phyloP scores from a whole-genome alignment of 176 grass and related monocot genomes.

The Musa schizocarpa region DNA sequence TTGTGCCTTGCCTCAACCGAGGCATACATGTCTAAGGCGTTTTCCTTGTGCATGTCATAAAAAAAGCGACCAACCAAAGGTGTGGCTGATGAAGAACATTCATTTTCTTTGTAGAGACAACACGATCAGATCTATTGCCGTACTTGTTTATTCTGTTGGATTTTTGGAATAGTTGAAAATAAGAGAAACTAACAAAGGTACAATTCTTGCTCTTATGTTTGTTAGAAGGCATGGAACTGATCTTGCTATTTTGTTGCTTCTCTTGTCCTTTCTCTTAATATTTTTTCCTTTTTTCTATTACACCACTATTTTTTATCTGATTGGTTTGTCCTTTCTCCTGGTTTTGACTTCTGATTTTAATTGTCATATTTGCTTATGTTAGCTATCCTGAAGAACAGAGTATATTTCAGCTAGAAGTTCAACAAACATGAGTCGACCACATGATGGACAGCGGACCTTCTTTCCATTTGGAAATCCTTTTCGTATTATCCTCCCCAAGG shows the following conservation, averaged over 20 bases:
- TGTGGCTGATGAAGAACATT: background rate
- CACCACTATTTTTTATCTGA: background rate
- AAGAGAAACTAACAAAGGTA: background rate
- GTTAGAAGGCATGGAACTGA: background rate
- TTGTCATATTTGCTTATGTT: background rate
- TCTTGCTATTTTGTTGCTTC: background rate
- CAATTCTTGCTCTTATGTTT: background rate
- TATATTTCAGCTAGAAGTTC: conserved; percentile 5
- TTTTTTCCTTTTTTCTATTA: conserved; percentile 1
- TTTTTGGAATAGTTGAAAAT: background rate
- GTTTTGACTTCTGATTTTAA: background rate
- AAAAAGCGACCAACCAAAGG: background rate
- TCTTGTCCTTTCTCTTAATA: no score
- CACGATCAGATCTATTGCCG: background rate
- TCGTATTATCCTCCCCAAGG: conserved; percentile 35
- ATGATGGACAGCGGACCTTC: conserved; percentile 38
- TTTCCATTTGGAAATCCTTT: conserved; percentile 71
- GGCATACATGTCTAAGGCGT: background rate
- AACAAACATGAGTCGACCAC: conserved; percentile 53
- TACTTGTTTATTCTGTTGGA: background rate
- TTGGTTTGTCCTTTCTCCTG: conserved; percentile 4
- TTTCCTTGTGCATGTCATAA: background rate
- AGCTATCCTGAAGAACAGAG: background rate
- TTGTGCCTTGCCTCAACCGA: background rate
- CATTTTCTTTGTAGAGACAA: background rate